phyloP scores from a whole-genome alignment of 2,329 filamentous ascomycete genomes.

The Neospermospora avenae region DNA sequence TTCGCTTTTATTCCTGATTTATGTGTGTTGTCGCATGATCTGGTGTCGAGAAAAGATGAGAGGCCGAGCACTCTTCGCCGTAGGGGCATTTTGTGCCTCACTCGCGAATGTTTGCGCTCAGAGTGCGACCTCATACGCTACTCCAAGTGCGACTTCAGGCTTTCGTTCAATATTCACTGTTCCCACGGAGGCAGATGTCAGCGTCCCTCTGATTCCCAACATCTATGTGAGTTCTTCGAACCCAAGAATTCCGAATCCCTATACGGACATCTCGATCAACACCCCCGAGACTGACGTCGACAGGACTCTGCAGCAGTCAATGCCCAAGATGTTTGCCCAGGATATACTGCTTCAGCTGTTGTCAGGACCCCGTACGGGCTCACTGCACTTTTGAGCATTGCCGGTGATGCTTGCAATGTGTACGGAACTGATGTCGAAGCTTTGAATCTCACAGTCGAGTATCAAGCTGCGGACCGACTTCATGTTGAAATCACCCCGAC shows the following conservation, averaged over 20 bases:
- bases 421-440: constrained; percentile 73
- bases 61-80: constrained; percentile 11
- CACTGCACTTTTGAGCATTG: constrained; percentile 67
- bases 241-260: too few species aligned
- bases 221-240: constrained; percentile 38
- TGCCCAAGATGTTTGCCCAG: constrained; percentile 53
- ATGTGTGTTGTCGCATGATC: constrained; percentile 11
- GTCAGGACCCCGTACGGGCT: constrained; percentile 50
- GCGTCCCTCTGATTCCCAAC: constrained; percentile 55
- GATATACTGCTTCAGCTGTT: constrained; percentile 64
- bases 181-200: constrained; percentile 44
- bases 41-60: constrained; percentile 18
- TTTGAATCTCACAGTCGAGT: constrained; percentile 65
- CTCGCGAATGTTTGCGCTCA: constrained; percentile 17
- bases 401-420: constrained; percentile 68
- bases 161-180: constrained; percentile 42
- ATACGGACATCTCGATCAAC: too few species aligned
- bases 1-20: constrained; percentile 12
- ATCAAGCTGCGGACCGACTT: constrained; percentile 62
- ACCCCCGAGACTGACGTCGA: neutral
- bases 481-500: constrained; percentile 69
- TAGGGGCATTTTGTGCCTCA: constrained; percentile 15
- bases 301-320: constrained; percentile 58
- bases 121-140: constrained; percentile 12
- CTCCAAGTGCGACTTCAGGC: constrained; percentile 18